Evolutionary conservation across 1,284 basidiomycete species (phyloP).

Genomic region (Naganishia cerealis): DNA sequence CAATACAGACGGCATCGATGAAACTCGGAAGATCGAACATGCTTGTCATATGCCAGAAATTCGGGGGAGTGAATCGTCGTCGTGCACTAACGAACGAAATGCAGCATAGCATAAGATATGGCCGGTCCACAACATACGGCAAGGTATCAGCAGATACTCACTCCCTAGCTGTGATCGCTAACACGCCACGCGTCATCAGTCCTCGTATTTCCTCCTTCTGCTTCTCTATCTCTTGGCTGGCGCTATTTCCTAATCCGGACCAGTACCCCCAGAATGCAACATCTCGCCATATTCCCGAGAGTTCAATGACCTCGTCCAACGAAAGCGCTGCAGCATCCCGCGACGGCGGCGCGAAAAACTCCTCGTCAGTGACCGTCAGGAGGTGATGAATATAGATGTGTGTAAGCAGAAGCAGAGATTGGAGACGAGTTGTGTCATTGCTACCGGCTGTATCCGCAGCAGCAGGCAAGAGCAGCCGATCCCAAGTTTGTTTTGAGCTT

Average conservation of each 20-base stretch:
- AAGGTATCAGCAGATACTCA: constrained; percentile 55
- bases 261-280: constrained; percentile 52
- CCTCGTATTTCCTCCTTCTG: constrained; percentile 63
- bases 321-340: constrained; percentile 60
- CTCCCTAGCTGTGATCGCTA: constrained; percentile 82
- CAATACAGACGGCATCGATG: constrained; percentile 68
- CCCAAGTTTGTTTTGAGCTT: constrained; percentile 28
- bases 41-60: constrained; percentile 79
- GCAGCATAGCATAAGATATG: background rate
- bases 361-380: constrained; percentile 91
- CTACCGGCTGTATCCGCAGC: background rate
- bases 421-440: constrained; percentile 53
- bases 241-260: constrained; percentile 41
- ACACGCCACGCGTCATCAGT: constrained; percentile 71
- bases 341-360: constrained; percentile 70
- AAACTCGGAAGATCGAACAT: constrained; percentile 77
- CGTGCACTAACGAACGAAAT: constrained; percentile 63
- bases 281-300: constrained; percentile 51
- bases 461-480: constrained; percentile 14
- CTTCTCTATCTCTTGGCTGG: constrained; percentile 4
- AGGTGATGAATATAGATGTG: constrained; percentile 83
- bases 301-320: constrained; percentile 72
- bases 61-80: constrained; percentile 71
- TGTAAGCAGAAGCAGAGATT: constrained; percentile 73
- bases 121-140: background rate